Evolutionary conservation across 1,284 basidiomycete genomes (phyloP).

Genomic region (Microstroma glucosiphilum): DNA sequence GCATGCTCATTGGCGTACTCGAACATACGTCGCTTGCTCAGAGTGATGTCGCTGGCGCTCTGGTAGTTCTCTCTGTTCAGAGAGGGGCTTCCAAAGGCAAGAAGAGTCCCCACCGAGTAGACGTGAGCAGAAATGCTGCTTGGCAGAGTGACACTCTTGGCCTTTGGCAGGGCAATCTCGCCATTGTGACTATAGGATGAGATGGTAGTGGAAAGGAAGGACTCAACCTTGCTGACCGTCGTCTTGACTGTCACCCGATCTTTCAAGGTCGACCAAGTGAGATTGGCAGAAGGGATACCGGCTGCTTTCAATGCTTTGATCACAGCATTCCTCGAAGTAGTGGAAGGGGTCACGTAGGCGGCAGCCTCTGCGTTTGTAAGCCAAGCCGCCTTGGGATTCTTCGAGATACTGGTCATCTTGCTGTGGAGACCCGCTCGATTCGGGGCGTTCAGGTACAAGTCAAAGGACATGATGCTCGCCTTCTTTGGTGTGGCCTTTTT

Average conservation of each 20-base stretch:
- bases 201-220: background rate
- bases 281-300: background rate
- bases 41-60: background rate
- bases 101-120: conserved; percentile 2
- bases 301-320: background rate
- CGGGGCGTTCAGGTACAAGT: background rate
- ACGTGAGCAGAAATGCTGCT: conserved; percentile 1
- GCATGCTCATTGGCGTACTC: background rate
- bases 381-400: background rate
- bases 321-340: background rate
- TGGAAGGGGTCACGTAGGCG: background rate
- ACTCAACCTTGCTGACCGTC: background rate
- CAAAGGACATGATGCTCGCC: background rate
- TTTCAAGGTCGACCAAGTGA: background rate
- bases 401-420: conserved; percentile 3
- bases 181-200: background rate
- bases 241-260: background rate
- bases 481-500: background rate
- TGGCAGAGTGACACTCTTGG: background rate
- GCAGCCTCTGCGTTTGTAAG: background rate
- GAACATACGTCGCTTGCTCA: background rate
- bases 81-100: background rate
- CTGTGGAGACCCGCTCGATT: background rate
- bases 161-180: background rate
- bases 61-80: background rate